Base-by-base conservation (phyloP, 768 basidiomycete species). In the Lanmaoa rubissima region DNA sequence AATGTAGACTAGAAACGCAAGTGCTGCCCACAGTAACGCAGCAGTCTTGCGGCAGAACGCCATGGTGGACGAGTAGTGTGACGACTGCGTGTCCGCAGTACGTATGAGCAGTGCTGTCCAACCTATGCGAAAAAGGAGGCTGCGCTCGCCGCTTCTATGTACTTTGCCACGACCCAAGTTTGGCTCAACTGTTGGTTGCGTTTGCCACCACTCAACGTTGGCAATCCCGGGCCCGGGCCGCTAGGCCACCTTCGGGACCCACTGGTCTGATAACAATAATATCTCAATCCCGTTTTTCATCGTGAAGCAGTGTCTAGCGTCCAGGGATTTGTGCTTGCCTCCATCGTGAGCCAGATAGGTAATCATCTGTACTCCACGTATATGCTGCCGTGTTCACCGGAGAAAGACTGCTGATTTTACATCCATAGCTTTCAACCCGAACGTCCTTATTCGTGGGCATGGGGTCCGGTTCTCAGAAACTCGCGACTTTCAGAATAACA, bases 31-130 rank as follows among this genome's bases (percentile, higher is more conserved):
- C 46, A 73, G 46, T 5, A 67, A 48, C 13, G 65, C 65, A 47
- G 68, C 59, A 38, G 66, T 67, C 62, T 66, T 62, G 12, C 61
- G 66, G 62, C 66, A 63, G 47, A 57, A 51, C 21, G 68, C 70
- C 71, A 72, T 72, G 42, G n/a, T 61, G 48, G 63, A 61, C 58
- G 58, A 54, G 58, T 31, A 50, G 35, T 56, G 39, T n/a, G 35
- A 32, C 8, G 55, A 32, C 40, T 55, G 52, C 57, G 67, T 61
- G 59, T 44, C 56, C 55, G 58, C 55, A 51, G 58, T 42, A 42
- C 4, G 7, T 35, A 17, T 17, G 38, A 17, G 50, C 43, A 41
- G 41, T 41, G 19, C 31, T 10, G 3, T 24, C 21, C 14, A 28
- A n/a, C 12, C 39, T 21, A 19, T 24, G 46, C 36, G 16, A 48